These are phyloP conservation scores for Tilletia caries DNA, from an alignment of 1,284 basidiomycete genomes.

Conservation along the genomic window DNA sequence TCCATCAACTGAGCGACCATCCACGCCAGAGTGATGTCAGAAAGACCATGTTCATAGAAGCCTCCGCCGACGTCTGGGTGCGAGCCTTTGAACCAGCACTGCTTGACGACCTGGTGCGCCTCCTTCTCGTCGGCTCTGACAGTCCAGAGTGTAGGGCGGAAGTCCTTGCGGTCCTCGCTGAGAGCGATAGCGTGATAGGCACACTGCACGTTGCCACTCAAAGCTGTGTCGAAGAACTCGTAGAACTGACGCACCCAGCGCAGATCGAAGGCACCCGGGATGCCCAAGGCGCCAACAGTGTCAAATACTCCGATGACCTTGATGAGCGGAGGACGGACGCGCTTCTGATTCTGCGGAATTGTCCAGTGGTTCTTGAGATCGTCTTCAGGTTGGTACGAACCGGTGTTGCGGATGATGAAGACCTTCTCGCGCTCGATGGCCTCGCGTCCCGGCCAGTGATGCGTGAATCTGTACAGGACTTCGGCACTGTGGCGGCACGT, in stretches of 20 bases:
- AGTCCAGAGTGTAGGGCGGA: slow-evolving; percentile 16
- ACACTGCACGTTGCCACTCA: slow-evolving; percentile 40
- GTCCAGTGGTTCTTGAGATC: slow-evolving; percentile 6
- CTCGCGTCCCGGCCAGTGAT: neutral
- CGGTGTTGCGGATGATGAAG: neutral
- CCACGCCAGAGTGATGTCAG: slow-evolving; percentile 46
- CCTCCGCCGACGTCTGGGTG: slow-evolving; percentile 49
- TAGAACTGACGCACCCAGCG: slow-evolving; percentile 30
- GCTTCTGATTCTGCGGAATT: neutral
- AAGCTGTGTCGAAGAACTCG: slow-evolving; percentile 44
- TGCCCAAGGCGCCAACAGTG: slow-evolving; percentile 33
- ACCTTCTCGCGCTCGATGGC: neutral
- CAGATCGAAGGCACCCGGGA: slow-evolving; percentile 32
- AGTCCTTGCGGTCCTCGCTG: slow-evolving; percentile 47
- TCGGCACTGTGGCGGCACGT: neutral
- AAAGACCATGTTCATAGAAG: slow-evolving; percentile 40
- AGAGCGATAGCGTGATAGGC: slow-evolving; percentile 47
- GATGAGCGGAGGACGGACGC: slow-evolving; percentile 27
- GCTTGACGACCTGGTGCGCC: slow-evolving; percentile 36
- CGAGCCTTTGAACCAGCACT: slow-evolving; percentile 48
- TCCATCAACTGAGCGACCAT: slow-evolving; percentile 42
- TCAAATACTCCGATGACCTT: slow-evolving; percentile 40
- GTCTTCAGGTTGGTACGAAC: neutral
- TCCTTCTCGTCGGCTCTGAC: neutral
- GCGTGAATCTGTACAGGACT: neutral